Conservation (phyloP, 768 basidiomycete species). For the Naganishia randhawae region DNA sequence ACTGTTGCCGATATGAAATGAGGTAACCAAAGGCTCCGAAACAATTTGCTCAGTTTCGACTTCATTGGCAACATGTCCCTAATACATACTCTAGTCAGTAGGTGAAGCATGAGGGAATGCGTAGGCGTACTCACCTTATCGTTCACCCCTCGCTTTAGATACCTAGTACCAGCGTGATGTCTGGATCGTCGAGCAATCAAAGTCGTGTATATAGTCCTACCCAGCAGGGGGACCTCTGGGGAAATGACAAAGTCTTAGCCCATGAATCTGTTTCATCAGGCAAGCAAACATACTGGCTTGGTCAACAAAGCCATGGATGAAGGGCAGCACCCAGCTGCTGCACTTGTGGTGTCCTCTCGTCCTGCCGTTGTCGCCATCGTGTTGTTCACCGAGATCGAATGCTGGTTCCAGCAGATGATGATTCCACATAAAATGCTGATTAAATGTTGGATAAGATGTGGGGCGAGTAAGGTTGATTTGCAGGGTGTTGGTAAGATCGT, state of each 20-base stretch:
- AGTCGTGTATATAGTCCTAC: conserved; percentile 84
- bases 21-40: conserved; percentile 46
- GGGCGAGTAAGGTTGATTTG: conserved; percentile 80
- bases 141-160: conserved; percentile 89
- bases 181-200: conserved; percentile 91
- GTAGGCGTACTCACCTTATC: conserved; percentile 63
- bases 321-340: conserved; percentile 79
- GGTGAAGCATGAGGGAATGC: neutral
- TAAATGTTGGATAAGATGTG: conserved; percentile 57
- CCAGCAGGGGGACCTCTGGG: conserved; percentile 81
- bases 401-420: conserved; percentile 63
- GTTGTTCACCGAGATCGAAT: conserved; percentile 36
- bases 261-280: too few relatives aligned
- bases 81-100: conserved; percentile 22
- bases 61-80: conserved; percentile 98
- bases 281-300: conserved; percentile 76
- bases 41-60: conserved; percentile 97
- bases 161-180: conserved; percentile 92
- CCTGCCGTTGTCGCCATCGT: conserved; percentile 44
- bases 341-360: conserved; percentile 26
- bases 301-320: conserved; percentile 94
- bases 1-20: conserved; percentile 33
- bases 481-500: conserved; percentile 92
- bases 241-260: neutral
- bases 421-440: conserved; percentile 92